A percentile compares a stretch with the other conserved stretches of the same genome.
Conservation (phyloP, 768 basidiomycete genomes). For the Suillus subluteus region DNA sequence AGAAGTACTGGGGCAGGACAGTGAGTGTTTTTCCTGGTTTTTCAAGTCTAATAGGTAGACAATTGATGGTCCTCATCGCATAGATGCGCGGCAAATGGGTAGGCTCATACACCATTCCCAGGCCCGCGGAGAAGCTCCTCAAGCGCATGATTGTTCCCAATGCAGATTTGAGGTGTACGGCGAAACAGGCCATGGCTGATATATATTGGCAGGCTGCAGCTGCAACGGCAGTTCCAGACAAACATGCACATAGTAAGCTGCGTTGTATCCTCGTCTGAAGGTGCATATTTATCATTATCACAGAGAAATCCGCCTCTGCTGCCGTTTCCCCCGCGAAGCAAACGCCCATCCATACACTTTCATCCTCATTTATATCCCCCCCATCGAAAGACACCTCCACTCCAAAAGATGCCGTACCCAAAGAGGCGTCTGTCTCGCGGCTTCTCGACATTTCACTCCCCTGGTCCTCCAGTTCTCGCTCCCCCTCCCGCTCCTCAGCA, state of each 20-base stretch:
- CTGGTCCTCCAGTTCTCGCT: slow-evolving; percentile 29
- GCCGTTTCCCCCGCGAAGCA: slow-evolving; percentile 15
- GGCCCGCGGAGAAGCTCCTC: slow-evolving; percentile 64
- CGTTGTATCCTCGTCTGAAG: too few species aligned
- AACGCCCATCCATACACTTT: slow-evolving; percentile 20
- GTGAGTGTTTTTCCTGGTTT: slow-evolving; percentile 39
- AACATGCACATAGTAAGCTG: slow-evolving; percentile 45
- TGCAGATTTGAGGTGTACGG: slow-evolving; percentile 78
- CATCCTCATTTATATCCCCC: slow-evolving; percentile 25
- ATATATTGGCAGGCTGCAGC: slow-evolving; percentile 58
- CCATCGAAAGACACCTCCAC: slow-evolving; percentile 23
- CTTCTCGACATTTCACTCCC: slow-evolving; percentile 40
- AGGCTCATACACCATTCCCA: slow-evolving; percentile 65
- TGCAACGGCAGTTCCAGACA: slow-evolving; percentile 25
- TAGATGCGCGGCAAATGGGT: slow-evolving; percentile 86
- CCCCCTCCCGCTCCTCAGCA: slow-evolving; percentile 18
- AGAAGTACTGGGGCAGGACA: slow-evolving; percentile 86
- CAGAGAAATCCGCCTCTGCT: slow-evolving; percentile 41
- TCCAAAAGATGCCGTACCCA: slow-evolving; percentile 23
- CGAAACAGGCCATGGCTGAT: slow-evolving; percentile 66
- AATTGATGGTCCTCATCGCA: neutral
- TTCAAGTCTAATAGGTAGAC: neutral
- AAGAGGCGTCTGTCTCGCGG: slow-evolving; percentile 31
- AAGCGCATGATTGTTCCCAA: slow-evolving; percentile 82
- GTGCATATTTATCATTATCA: slow-evolving; percentile 3